phyloP scores from a whole-genome alignment of 1,284 basidiomycete genomes.

The Rhodotorula sp. region DNA sequence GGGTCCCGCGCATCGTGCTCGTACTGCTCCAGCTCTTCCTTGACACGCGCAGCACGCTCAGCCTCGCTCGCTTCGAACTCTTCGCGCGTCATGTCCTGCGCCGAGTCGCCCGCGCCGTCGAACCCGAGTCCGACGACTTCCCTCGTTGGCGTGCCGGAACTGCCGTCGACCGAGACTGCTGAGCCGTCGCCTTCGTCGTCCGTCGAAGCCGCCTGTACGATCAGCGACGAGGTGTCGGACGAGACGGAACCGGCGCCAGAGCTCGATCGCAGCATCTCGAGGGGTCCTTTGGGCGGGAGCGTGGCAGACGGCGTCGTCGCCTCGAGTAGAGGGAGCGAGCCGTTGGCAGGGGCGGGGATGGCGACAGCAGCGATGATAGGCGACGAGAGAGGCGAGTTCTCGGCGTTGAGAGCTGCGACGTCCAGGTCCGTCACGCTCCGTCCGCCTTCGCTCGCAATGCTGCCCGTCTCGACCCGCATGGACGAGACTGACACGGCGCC shows the following conservation, averaged over 20 bases:
- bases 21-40: slow-evolving; percentile 26
- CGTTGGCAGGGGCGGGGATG: background rate
- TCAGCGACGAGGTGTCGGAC: background rate
- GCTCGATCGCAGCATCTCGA: too few relatives aligned
- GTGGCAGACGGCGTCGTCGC: too few relatives aligned
- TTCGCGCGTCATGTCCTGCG: background rate
- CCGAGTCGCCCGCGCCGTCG: background rate
- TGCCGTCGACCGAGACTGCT: background rate
- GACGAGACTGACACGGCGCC: slow-evolving; percentile 30
- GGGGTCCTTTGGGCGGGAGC: too few relatives aligned
- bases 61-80: slow-evolving; percentile 13
- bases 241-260: background rate
- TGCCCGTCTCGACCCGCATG: slow-evolving; percentile 37
- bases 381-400: slow-evolving; percentile 16
- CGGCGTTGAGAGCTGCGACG: background rate
- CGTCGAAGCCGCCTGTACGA: too few relatives aligned
- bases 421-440: slow-evolving; percentile 9
- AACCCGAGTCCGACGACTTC: background rate
- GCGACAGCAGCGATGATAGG: slow-evolving; percentile 13
- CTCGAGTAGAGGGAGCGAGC: too few relatives aligned
- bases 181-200: too few relatives aligned
- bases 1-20: slow-evolving; percentile 30
- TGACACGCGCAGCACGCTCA: slow-evolving; percentile 3
- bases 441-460: slow-evolving; percentile 21
- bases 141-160: background rate